A percentile compares a stretch with the other conserved stretches of the same genome.
phyloP scores from a whole-genome alignment of 306 rosid species.

The Cercis canadensis region DNA sequence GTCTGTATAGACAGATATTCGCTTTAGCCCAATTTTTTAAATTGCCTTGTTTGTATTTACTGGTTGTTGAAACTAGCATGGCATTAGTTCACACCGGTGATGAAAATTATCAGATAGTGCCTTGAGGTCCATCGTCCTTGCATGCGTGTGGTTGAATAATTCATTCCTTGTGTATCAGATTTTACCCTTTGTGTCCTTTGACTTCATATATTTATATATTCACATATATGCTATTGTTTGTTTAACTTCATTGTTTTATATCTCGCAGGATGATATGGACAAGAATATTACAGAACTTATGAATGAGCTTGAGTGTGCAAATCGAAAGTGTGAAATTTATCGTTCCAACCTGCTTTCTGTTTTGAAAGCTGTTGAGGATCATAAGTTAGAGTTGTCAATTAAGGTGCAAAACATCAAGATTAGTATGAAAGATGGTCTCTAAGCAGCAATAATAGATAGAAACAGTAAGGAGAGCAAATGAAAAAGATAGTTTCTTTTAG shows the following conservation, averaged over 20 bases:
- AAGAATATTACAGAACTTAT: conserved; percentile 68
- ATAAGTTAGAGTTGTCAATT: conserved; percentile 85
- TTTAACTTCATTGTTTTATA: conserved; percentile 27
- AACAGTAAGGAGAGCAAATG: conserved; percentile 36
- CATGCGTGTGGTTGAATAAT: no score
- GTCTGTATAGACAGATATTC: background rate
- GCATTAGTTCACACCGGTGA: conserved; percentile 12
- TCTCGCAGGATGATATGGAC: conserved; percentile 90
- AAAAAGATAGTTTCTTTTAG: background rate
- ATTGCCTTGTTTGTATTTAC: background rate
- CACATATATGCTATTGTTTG: conserved; percentile 26
- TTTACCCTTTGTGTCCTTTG: no score
- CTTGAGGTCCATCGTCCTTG: no score
- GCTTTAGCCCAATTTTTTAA: conserved; percentile 6
- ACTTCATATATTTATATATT: no score
- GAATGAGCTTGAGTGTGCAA: conserved; percentile 75
- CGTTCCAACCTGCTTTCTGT: conserved; percentile 93
- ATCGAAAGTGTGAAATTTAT: conserved; percentile 87
- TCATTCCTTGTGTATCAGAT: no score
- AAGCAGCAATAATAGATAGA: conserved; percentile 46
- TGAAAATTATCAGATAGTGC: no score
- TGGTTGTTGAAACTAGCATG: conserved; percentile 33
- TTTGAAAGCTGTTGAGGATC: conserved; percentile 97
- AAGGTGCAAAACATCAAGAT: conserved; percentile 96
- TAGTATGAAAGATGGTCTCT: conserved; percentile 85